These are phyloP conservation scores for Elymus sibiricus DNA, from an alignment of 176 grass and related monocot species.

Conservation along the genomic window DNA sequence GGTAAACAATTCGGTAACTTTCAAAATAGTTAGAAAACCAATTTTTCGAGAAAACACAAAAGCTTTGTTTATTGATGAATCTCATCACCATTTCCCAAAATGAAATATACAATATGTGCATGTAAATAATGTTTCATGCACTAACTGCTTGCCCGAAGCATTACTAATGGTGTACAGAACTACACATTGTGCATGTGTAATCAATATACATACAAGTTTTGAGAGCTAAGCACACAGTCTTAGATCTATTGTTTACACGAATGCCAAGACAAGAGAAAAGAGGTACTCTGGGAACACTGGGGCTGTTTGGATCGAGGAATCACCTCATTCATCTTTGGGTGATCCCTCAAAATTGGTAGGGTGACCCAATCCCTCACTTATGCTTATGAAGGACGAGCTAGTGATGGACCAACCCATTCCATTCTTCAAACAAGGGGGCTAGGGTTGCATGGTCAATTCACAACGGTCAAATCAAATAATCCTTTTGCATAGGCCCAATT, in stretches of 20 bases:
- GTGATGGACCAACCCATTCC: neutral
- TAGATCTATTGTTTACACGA: neutral
- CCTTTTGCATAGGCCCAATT: neutral
- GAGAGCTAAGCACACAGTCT: neutral
- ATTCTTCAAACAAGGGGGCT: neutral
- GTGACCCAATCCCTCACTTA: neutral
- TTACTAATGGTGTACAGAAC: neutral
- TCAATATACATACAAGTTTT: neutral
- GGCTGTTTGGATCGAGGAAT: neutral
- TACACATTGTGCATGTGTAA: neutral
- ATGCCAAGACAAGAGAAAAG: slow-evolving; percentile 2
- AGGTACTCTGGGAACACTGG: neutral
- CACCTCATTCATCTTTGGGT: neutral
- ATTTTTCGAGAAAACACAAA: neutral
- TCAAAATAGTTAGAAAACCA: neutral
- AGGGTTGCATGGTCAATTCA: neutral
- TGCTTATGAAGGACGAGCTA: neutral
- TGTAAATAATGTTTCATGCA: neutral
- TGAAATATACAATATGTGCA: neutral
- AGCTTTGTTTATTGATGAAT: neutral
- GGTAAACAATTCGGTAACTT: neutral
- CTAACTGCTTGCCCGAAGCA: neutral
- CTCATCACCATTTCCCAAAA: neutral
- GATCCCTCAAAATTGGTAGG: neutral
- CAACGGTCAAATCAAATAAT: neutral